Percentiles rank a stretch among this genome's conserved stretches.
These are phyloP conservation scores for Penicillium turbatum DNA, from an alignment of 495 filamentous ascomycete species.

Conservation along the genomic window DNA sequence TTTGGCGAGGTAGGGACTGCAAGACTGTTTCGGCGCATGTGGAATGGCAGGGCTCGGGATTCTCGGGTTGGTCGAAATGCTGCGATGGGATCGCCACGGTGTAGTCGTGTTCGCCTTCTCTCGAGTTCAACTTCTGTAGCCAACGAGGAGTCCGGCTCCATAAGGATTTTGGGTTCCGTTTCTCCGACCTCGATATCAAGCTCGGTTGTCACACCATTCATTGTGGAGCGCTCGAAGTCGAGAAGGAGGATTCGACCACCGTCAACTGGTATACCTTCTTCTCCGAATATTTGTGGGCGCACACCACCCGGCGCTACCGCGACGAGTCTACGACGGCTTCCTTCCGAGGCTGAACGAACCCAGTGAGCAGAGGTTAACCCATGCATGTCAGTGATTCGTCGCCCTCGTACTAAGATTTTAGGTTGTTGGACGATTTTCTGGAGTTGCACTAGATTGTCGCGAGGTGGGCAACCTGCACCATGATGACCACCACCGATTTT, in stretches of 20 bases:
- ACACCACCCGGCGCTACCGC: conserved; percentile 74
- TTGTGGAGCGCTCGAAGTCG: conserved; percentile 63
- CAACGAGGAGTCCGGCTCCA: conserved; percentile 71
- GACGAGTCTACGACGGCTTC: conserved; percentile 49
- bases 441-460: conserved; percentile 31
- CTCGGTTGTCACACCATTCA: conserved; percentile 51
- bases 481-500: conserved; percentile 20
- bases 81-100: conserved; percentile 28
- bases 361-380: conserved; percentile 42
- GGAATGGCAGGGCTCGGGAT: conserved; percentile 4
- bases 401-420: conserved; percentile 36
- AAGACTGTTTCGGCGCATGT: conserved; percentile 26
- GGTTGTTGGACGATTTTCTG: conserved; percentile 33
- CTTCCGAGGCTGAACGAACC: conserved; percentile 23
- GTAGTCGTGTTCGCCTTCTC: conserved; percentile 59
- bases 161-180: conserved; percentile 60
- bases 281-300: conserved; percentile 55
- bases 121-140: conserved; percentile 80
- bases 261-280: conserved; percentile 76
- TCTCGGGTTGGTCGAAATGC: conserved; percentile 7
- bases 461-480: conserved; percentile 9
- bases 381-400: conserved; percentile 37
- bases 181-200: conserved; percentile 73
- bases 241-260: conserved; percentile 73
- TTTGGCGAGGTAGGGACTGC: conserved; percentile 20